Evolutionary conservation across 2,329 filamentous ascomycete species (phyloP), one percentile per base, ranked within the genome.

Genomic region (Davidsoniella neocaledoniae): DNA sequence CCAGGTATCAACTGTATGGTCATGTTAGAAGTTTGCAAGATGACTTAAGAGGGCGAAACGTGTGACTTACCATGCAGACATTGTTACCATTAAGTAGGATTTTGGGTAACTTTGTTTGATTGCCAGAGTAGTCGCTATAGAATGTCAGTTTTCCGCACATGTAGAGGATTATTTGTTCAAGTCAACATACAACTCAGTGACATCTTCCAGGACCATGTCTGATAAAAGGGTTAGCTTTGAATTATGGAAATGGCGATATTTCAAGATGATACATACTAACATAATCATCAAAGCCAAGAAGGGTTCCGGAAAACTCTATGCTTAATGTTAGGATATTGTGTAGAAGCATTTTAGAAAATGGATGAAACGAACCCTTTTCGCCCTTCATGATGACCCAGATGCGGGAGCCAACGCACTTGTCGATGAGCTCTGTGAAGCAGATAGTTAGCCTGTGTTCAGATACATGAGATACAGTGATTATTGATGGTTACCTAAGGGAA

Each of bases 331-430:
- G 53, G 46, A 29, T 14, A 19, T 21, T 25, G 12, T 2, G 5
- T 12, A 4, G 29, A 33, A 33, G 29, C 29, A 33, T 12, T 9
- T 9, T 9, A 33, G 29, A 33, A 1, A 10, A 4, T 33, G 10
- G 33, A 43, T 26, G 47, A 56, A 49, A 46, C 63, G 36, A 68
- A 94, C 91, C 91, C 72, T 95, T 96, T 63, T 96, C 91, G 57
- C 88, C 86, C 69, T 98, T 98, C 91, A 98, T 98, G 60, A 98
- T 79, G 55, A 98, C 88, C 88, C 90, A 95, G 65, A 98, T 96
- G 60, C 83, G 83, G 49, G 88, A 96, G 54, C 91, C 91, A 57
- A 98, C 88, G 64, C 91, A 98, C 68, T 95, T 95, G 72, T 98
- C 91, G 66, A 98, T 96, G 63, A 98, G 79, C 68, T 98, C 91